Evolutionary conservation across 176 grass and related monocot genomes (phyloP).

Genomic region (Saccharum spontaneum): DNA sequence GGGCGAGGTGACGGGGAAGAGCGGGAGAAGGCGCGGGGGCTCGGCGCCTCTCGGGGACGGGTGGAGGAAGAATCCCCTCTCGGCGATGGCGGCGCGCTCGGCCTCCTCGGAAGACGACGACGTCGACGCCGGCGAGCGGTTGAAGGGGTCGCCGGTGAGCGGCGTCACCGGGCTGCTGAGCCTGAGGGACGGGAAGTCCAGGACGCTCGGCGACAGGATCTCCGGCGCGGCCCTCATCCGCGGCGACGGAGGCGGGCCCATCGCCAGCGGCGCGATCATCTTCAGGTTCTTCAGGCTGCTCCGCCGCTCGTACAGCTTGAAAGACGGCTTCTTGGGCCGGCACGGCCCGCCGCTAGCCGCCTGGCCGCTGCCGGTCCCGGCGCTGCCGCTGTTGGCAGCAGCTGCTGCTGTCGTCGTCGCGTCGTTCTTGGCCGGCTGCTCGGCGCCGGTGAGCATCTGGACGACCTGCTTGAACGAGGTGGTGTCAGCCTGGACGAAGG

Average conservation of each 20-base stretch:
- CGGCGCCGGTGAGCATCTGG: constrained; percentile 95
- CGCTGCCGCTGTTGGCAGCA: neutral
- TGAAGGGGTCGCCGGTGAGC: constrained; percentile 67
- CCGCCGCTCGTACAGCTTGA: constrained; percentile 98
- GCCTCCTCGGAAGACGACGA: constrained; percentile 49
- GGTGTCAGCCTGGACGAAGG: constrained; percentile 94
- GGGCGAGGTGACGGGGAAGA: constrained; percentile 85
- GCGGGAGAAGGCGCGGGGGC: constrained; percentile 81
- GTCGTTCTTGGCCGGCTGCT: constrained; percentile 42
- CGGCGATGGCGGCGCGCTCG: constrained; percentile 82
- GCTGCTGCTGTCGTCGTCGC: neutral
- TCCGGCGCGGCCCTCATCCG: constrained; percentile 39
- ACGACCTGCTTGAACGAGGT: constrained; percentile 96
- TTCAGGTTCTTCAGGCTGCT: constrained; percentile 86
- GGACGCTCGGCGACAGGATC: constrained; percentile 88
- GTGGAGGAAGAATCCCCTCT: constrained; percentile 88
- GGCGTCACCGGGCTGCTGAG: constrained; percentile 92
- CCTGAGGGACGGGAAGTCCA: constrained; percentile 83
- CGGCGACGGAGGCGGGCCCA: constrained; percentile 50
- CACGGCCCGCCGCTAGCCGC: constrained; percentile 27
- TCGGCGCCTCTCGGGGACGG: constrained; percentile 76
- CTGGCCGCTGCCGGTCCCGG: neutral
- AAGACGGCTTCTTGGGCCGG: constrained; percentile 83
- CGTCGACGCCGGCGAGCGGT: constrained; percentile 53
- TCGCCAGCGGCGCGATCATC: constrained; percentile 87